Evolutionary conservation across 805 yeast species (phyloP), one percentile per base, ranked within the genome.

Genomic region (Scheffersomyces ergatensis): DNA sequence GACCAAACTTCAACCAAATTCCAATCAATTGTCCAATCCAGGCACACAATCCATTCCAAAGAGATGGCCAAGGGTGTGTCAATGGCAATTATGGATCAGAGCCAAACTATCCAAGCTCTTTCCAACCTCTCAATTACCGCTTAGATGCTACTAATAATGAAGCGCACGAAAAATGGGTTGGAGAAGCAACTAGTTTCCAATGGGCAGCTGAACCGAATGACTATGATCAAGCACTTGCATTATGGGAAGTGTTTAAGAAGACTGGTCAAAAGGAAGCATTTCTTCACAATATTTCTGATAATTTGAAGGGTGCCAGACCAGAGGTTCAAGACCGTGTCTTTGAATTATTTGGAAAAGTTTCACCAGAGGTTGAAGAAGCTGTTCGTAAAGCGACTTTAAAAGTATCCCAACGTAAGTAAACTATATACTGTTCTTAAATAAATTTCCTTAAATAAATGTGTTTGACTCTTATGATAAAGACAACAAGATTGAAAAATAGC

Each of bases 1-100:
- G 87, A 39, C 74, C 80, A 30, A 85, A 82, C 66, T 82, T 76
- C 65, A 69, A 74, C 41, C 88, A 82, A 55, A 63, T 82, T 47
- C 88, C 88, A 6, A 82, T 80, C 49, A 82, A 82, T 19, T 19
- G 35, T 14, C 35, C 35, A 12, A 11, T 26, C 13, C 29, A 26
- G 29, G 29, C 43, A 26, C 26, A 29, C 29, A 29, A 26, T 24
- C 43, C 43, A 18, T 40, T 40, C 36, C 43, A 40, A 35, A 40
- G 43, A 30, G 43, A 40, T 36, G 43, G 43, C 14, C 27, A 34
- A 6, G 43, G 39, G n/a, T 36, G 29, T 30, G 39, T 40, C 19
- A 31, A 27, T 24, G 43, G 43, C 8, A 40, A 40, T 19, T 40
- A 40, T 25, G 43, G 43, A n/a, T 20, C 36, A 15, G 36, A 25